Evolutionary conservation across 2,329 filamentous ascomycete species (phyloP).

Genomic region (Rugonectria rugulosa): DNA sequence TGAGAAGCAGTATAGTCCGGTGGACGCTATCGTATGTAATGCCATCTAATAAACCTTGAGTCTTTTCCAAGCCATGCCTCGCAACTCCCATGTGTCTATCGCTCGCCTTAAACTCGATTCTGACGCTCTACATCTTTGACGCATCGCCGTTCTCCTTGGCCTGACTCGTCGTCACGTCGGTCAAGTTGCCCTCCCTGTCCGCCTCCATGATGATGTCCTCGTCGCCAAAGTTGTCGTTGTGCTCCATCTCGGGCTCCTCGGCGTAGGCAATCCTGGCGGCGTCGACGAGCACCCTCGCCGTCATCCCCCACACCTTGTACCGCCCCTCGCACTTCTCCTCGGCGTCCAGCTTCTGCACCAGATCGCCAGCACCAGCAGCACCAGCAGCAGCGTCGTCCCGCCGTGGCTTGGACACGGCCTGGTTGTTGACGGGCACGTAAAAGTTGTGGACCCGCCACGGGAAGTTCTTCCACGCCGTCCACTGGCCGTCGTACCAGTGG

Average conservation of each 20-base stretch:
- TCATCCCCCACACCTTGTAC: constrained; percentile 96
- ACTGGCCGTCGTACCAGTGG: constrained; percentile 85
- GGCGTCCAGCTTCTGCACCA: constrained; percentile 55
- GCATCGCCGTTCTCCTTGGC: constrained; percentile 40
- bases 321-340: constrained; percentile 57
- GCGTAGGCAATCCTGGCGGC: constrained; percentile 84
- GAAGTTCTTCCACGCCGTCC: constrained; percentile 79
- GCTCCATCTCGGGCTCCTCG: constrained; percentile 84
- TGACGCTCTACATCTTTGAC: constrained; percentile 42
- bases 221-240: constrained; percentile 62
- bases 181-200: constrained; percentile 54
- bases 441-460: constrained; percentile 93
- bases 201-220: constrained; percentile 57
- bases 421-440: constrained; percentile 80
- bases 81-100: not conserved
- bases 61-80: not conserved
- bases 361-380: constrained; percentile 53
- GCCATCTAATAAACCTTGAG: not conserved
- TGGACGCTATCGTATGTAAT: no score
- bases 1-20: not conserved
- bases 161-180: constrained; percentile 46
- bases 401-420: constrained; percentile 71
- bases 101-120: not conserved
- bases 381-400: constrained; percentile 49
- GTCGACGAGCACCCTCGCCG: constrained; percentile 88